Evolutionary conservation across 495 filamentous ascomycete genomes (phyloP), one percentile per base, ranked within the genome.

Genomic region (Talaromyces proteolyticus): DNA sequence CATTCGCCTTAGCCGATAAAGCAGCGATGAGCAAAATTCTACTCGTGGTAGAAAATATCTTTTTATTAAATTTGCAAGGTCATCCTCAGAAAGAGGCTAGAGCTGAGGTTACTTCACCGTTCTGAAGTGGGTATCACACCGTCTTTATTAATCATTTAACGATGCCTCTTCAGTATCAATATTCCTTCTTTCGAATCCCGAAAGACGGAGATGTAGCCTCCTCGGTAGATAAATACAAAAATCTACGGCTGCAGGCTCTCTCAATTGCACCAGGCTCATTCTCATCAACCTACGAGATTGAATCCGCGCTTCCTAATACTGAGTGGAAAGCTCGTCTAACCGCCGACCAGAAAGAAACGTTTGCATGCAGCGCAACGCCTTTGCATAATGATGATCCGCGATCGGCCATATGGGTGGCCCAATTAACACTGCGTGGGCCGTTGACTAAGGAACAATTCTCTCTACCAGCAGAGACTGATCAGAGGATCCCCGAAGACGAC

Each of bases 401-500:
- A 4, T 34, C 4, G 24, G 60, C 14, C 11, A 20, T 16, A 49
- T 69, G 64, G 66, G 46, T 72, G n/a, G 66, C 58, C 7, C 65
- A 65, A 43, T 55, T 67, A 12, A 68, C 61, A 29, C 23, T 71
- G 0, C 53, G 62, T 5, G 68, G 66, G 6, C 66, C 68, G 3
- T 34, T 47, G 4, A 51, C 52, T 12, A 42, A 37, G 14, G 47
- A 48, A 1, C 51, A 52, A 2, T 68, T 64, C 48, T 41, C 43
- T 0, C 24, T 68, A 6, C 59, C 61, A 6, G 39, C 6, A 2
- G 61, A 60, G 45, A 53, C 59, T 16, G 57, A 54, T 0, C 57
- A 62, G 21, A 36, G 37, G 26, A 54, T 53, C 4, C 11, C 48
- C 0, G 48, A 39, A 6, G 23, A 43, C 2, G 66, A 64, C 7